Conservation (phyloP, 1,284 basidiomycete genomes). For the Ganoderma resinaceum region DNA sequence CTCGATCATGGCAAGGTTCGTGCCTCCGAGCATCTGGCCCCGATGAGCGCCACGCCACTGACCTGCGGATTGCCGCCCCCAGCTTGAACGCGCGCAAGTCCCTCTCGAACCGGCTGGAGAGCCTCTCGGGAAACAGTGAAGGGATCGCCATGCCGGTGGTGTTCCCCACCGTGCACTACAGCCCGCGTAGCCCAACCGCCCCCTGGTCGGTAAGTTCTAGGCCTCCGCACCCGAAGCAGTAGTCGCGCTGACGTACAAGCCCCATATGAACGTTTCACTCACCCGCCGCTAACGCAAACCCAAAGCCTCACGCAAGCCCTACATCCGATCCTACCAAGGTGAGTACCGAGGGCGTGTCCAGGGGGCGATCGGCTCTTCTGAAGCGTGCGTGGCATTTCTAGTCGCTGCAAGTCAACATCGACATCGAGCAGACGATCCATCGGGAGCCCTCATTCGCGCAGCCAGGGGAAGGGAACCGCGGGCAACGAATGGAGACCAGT, state of each 20-base stretch:
- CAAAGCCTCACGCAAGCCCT: slow-evolving; percentile 8
- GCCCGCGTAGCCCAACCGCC: slow-evolving; percentile 4
- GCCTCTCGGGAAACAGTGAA: slow-evolving; percentile 10
- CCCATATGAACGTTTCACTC: background rate
- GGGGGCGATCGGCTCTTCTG: background rate
- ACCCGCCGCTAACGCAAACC: background rate
- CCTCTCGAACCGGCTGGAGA: slow-evolving; percentile 14
- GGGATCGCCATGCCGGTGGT: slow-evolving; percentile 15
- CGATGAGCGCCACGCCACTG: background rate
- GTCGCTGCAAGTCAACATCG: slow-evolving; percentile 20
- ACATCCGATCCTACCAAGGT: slow-evolving; percentile 5
- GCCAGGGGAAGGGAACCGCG: background rate
- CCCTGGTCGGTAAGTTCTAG: slow-evolving; percentile 20
- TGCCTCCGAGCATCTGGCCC: background rate
- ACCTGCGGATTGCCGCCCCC: background rate
- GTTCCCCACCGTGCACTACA: slow-evolving; percentile 13
- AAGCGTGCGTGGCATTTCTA: background rate
- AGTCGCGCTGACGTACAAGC: slow-evolving; percentile 11
- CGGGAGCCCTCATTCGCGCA: slow-evolving; percentile 9
- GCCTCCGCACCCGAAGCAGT: slow-evolving; percentile 5
- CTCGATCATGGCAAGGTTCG: slow-evolving; percentile 26
- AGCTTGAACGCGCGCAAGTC: slow-evolving; percentile 23
- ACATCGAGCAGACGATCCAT: slow-evolving; percentile 22
- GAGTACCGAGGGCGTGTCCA: background rate
- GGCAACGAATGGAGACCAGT: background rate